A percentile compares a stretch with the other conserved stretches of the same genome.
phyloP scores from a whole-genome alignment of 2,329 filamentous ascomycete genomes.

The Neobulgaria alba region DNA sequence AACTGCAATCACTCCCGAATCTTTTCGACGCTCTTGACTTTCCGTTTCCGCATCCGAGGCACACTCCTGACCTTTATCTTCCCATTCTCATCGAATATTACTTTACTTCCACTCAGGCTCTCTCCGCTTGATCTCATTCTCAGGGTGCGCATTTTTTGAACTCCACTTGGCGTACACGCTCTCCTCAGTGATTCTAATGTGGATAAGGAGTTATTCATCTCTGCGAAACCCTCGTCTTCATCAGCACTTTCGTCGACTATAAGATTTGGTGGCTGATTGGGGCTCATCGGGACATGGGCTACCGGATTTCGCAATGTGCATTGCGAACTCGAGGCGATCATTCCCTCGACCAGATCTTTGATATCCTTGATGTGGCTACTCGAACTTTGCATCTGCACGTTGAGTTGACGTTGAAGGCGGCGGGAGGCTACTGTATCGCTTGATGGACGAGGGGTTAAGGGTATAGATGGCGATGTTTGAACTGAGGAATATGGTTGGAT shows the following conservation, averaged over 20 bases:
- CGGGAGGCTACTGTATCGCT: constrained; percentile 10
- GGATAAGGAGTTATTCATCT: constrained; percentile 11
- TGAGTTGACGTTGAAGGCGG: constrained; percentile 20
- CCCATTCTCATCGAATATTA: background rate
- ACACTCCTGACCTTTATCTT: constrained; percentile 9
- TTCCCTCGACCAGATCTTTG: constrained; percentile 18
- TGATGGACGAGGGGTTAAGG: constrained; percentile 1
- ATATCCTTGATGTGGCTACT: constrained; percentile 18
- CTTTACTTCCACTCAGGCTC: background rate
- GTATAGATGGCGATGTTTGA: constrained; percentile 7
- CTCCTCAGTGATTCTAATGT: constrained; percentile 8
- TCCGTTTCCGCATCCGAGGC: constrained; percentile 17
- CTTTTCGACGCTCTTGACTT: constrained; percentile 1
- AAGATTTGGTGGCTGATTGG: constrained; percentile 4
- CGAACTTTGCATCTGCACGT: constrained; percentile 19
- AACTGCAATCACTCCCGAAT: no score
- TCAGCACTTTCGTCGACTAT: no score
- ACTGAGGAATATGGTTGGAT: background rate
- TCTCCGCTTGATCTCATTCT: constrained; percentile 11
- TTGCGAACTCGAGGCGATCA: constrained; percentile 18
- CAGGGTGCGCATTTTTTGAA: constrained; percentile 14
- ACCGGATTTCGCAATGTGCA: constrained; percentile 11
- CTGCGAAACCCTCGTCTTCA: constrained; percentile 21
- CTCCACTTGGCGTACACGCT: constrained; percentile 14
- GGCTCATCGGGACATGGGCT: constrained; percentile 3